phyloP scores from a whole-genome alignment of 768 basidiomycete genomes.

The Kwoniella pini region DNA sequence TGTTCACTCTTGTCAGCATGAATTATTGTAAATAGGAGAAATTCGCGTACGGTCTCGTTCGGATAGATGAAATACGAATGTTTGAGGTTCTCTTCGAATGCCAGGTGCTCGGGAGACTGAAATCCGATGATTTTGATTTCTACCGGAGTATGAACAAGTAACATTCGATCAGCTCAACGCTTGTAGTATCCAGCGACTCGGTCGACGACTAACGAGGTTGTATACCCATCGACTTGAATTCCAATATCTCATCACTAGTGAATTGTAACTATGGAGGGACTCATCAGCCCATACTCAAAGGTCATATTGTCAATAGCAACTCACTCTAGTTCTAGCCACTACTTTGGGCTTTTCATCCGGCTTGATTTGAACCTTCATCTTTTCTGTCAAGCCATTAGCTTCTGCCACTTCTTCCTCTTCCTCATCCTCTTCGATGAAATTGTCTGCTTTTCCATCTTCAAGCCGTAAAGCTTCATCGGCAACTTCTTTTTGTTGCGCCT shows the following conservation, averaged over 20 bases:
- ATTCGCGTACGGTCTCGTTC: slow-evolving; percentile 70
- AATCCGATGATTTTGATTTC: slow-evolving; percentile 92
- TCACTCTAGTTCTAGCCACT: slow-evolving; percentile 45
- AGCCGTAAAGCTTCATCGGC: slow-evolving; percentile 35
- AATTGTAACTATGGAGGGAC: slow-evolving; percentile 67
- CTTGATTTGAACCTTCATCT: slow-evolving; percentile 17
- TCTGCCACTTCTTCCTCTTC: slow-evolving; percentile 44
- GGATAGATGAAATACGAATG: slow-evolving; percentile 91
- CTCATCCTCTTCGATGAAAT: slow-evolving; percentile 53
- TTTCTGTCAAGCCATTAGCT: slow-evolving; percentile 10
- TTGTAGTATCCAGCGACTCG: too few relatives aligned
- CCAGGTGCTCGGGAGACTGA: slow-evolving; percentile 68
- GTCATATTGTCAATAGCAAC: slow-evolving; percentile 1
- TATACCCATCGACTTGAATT: slow-evolving; percentile 77
- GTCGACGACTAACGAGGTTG: slow-evolving; percentile 64
- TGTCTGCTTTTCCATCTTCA: slow-evolving; percentile 27
- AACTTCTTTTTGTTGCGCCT: slow-evolving; percentile 28
- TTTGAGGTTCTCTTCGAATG: slow-evolving; percentile 86
- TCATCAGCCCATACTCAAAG: neutral
- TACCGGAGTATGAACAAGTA: slow-evolving; percentile 54
- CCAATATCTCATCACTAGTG: slow-evolving; percentile 75
- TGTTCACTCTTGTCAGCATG: slow-evolving; percentile 2
- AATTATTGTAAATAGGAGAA: too few relatives aligned
- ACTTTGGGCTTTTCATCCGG: slow-evolving; percentile 34
- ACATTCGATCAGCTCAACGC: too few relatives aligned